Evolutionary conservation across 208 protist species (phyloP).

Genomic region (Leptomonas seymouri): DNA sequence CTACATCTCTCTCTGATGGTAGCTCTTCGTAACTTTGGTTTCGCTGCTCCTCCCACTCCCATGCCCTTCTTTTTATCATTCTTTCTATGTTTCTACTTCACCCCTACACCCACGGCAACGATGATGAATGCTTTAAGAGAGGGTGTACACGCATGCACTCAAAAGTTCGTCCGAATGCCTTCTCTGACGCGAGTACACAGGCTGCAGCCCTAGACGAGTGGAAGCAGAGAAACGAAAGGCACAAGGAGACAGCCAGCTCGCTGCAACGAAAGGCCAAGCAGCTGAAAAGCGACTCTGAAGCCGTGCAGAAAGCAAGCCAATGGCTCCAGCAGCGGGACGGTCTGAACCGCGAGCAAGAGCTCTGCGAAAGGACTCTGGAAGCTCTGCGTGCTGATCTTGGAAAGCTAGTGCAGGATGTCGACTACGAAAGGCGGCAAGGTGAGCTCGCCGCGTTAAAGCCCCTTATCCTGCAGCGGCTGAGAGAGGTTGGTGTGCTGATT

Average conservation of each 20-base stretch:
- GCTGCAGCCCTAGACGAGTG: conserved; percentile 51
- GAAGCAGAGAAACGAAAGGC: conserved; percentile 30
- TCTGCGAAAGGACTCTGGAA: conserved; percentile 18
- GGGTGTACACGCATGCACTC: not conserved
- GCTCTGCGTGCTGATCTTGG: not conserved
- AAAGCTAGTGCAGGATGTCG: not conserved
- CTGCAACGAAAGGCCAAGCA: conserved; percentile 39
- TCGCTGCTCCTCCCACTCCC: not conserved
- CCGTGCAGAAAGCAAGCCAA: conserved; percentile 15
- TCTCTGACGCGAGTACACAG: conserved; percentile 36
- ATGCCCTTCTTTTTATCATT: not conserved
- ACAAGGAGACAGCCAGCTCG: conserved; percentile 24
- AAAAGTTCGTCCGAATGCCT: conserved; percentile 22
- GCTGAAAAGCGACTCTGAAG: conserved; percentile 41
- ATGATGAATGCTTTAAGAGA: not conserved
- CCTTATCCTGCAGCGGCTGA: conserved; percentile 16
- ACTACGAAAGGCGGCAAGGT: not conserved
- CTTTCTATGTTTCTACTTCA: too few species aligned
- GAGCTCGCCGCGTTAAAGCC: conserved; percentile 21
- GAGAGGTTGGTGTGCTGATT: conserved; percentile 12
- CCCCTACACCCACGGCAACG: too few species aligned
- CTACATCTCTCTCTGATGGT: too few species aligned
- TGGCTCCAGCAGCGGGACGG: conserved; percentile 42
- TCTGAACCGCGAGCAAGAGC: conserved; percentile 33
- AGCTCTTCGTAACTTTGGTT: not conserved